A percentile compares a stretch with the other conserved stretches of the same genome.
These are phyloP conservation scores for Rhodamnia argentea DNA, from an alignment of 345 rosid genomes.

Conservation along the genomic window DNA sequence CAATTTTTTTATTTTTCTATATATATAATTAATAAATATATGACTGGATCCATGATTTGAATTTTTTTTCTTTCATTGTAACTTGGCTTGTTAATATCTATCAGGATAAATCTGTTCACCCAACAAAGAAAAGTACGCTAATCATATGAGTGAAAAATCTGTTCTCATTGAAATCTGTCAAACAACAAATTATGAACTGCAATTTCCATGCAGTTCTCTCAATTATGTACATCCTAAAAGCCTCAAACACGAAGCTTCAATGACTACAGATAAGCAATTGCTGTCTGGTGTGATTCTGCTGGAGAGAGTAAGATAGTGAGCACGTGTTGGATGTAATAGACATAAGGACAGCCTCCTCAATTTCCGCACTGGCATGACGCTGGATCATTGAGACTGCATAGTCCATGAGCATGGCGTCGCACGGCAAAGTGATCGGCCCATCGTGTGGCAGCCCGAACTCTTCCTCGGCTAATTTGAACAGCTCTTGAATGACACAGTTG, in stretches of 20 bases:
- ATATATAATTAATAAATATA: too few species aligned
- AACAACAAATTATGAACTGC: background rate
- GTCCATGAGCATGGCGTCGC: constrained; percentile 10
- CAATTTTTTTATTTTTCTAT: background rate
- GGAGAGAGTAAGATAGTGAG: background rate
- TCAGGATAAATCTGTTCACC: background rate
- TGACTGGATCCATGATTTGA: background rate
- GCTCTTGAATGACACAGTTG: background rate
- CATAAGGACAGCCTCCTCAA: background rate
- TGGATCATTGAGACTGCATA: constrained; percentile 7
- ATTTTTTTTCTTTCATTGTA: background rate
- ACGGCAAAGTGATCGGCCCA: constrained; percentile 24
- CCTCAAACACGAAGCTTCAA: background rate
- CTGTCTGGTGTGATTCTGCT: background rate
- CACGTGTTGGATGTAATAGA: background rate
- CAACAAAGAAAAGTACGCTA: background rate
- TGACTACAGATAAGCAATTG: background rate
- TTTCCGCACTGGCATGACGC: background rate
- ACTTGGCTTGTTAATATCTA: background rate
- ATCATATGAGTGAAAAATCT: background rate
- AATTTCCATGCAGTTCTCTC: background rate
- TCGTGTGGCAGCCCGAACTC: background rate
- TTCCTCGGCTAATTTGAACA: constrained; percentile 3
- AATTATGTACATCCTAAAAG: background rate
- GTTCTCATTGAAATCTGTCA: background rate